Base-by-base conservation (phyloP, 441 rosid genomes). In the Flueggea neowawraea region DNA sequence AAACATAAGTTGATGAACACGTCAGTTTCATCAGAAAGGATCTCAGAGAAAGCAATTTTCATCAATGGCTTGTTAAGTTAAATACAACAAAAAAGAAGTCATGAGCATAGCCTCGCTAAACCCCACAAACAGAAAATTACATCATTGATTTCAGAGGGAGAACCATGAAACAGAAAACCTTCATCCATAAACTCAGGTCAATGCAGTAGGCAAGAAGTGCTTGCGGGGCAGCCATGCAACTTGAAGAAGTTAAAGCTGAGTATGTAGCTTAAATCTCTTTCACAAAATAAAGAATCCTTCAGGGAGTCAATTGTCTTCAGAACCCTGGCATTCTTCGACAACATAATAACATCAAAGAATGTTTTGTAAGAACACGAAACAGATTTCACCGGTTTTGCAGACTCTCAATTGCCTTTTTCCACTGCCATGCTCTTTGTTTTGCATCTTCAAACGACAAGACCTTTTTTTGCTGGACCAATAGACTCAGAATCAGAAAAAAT, bases 401-500 rank as follows among this genome's bases (percentile, higher is more conserved):
- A 74, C 82, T 69, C 79, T 95, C 97, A 2, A 95, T 95, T 10
- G 89, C 97, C 74, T 89, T 87, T 74, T 95, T 92, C 99, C 99
- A 95, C 69, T 95, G 99, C 80, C 79, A 75, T 15, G 98, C 95
- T 79, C 97, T 79, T 73, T 90, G 98, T 74, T 95, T 92, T 0
- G 95, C 61, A 58, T 92, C 98, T 68, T 92, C 99, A 61, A 92
- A 95, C 33, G 91, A 84, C 76, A 87, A 32, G 15, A 92, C 91
- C 85, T 92, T 90, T 87, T 92, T 95, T 10, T 95, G 98, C 98
- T 92, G 90, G 59, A 78, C 16, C 67, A 66, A 61, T 17, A 57
- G 15, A 66, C 13, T 60, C 28, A 59, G 9, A 6, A 16, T 58
- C 71, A 57, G 72, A 71, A 49, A 50, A 67, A 52, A 58, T 43